Conservation (phyloP, 2,329 filamentous ascomycete species). For the Xylariaceae sp. region DNA sequence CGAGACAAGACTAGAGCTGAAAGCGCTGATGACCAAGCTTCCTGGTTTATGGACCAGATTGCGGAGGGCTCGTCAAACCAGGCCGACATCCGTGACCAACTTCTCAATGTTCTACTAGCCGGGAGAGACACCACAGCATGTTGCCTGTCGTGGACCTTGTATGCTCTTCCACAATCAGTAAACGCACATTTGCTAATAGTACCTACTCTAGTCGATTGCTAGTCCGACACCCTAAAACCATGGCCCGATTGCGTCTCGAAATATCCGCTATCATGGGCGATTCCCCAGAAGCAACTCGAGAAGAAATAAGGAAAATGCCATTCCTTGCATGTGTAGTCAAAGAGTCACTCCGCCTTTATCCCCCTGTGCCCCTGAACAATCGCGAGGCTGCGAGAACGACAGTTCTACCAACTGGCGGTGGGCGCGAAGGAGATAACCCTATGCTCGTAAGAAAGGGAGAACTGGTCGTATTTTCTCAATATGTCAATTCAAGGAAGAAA, state of each 20-base stretch:
- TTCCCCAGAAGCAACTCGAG: conserved; percentile 12
- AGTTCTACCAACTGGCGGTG: conserved; percentile 23
- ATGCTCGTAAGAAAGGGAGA: conserved; percentile 23
- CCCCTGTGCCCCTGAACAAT: conserved; percentile 47
- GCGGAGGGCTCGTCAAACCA: conserved; percentile 1
- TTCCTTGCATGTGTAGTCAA: conserved; percentile 19
- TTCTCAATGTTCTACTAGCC: conserved; percentile 22
- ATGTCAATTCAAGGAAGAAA: conserved; percentile 13
- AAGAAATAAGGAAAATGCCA: conserved; percentile 19
- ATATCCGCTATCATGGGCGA: conserved; percentile 12
- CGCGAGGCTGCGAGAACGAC: conserved; percentile 42
- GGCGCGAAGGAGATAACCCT: conserved; percentile 20
- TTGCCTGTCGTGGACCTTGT: conserved; percentile 24
- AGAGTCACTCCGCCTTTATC: conserved; percentile 43
- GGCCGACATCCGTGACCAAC: conserved; percentile 20
- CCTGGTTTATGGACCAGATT: conserved; percentile 7
- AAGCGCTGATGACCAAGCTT: neutral
- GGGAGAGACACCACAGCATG: conserved; percentile 24
- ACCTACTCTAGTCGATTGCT: neutral
- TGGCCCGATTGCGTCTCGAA: conserved; percentile 6
- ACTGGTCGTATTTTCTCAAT: conserved; percentile 21
- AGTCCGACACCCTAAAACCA: neutral
- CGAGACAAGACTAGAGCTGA: neutral
- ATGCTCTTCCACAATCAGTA: conserved; percentile 11
- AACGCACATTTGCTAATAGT: too few species aligned